Evolutionary conservation across 805 yeast species (phyloP).

Genomic region (Maudiozyma pseudohumilis): DNA sequence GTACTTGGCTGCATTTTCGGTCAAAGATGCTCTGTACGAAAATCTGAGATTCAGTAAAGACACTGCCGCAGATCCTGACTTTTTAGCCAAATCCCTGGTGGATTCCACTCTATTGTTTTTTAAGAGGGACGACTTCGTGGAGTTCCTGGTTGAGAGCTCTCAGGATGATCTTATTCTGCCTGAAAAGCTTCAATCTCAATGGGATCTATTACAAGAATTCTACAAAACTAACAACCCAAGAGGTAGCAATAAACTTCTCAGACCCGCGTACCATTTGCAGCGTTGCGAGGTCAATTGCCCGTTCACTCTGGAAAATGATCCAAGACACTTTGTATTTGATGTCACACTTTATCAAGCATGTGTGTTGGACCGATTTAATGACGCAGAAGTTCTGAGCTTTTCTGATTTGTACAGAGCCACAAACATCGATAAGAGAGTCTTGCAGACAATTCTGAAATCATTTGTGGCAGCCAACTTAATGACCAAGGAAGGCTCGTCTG

Average conservation of each 20-base stretch:
- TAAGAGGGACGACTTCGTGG: too few relatives aligned
- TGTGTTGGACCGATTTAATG: conserved; percentile 20
- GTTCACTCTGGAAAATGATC: conserved; percentile 8
- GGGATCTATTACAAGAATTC: conserved; percentile 11
- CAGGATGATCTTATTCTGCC: conserved; percentile 12
- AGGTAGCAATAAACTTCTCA: conserved; percentile 11
- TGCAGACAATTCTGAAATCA: conserved; percentile 13
- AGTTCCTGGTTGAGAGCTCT: too few relatives aligned
- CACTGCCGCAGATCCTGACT: too few relatives aligned
- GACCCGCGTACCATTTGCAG: conserved; percentile 19
- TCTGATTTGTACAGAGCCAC: conserved; percentile 6
- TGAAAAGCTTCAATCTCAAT: conserved; percentile 8
- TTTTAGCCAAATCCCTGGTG: too few relatives aligned
- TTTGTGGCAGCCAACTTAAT: conserved; percentile 14
- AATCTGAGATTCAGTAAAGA: too few relatives aligned
- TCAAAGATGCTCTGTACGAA: too few relatives aligned
- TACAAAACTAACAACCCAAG: conserved; percentile 8
- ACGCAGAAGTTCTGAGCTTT: conserved; percentile 8
- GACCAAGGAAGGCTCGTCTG: conserved; percentile 3
- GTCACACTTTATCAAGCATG: conserved; percentile 22
- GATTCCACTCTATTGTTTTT: too few relatives aligned
- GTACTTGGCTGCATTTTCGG: too few relatives aligned
- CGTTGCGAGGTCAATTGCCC: conserved; percentile 23
- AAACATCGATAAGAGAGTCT: conserved; percentile 3
- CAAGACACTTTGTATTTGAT: conserved; percentile 12